Conservation (phyloP, 805 yeast species). For the Yueomyces sp. region DNA sequence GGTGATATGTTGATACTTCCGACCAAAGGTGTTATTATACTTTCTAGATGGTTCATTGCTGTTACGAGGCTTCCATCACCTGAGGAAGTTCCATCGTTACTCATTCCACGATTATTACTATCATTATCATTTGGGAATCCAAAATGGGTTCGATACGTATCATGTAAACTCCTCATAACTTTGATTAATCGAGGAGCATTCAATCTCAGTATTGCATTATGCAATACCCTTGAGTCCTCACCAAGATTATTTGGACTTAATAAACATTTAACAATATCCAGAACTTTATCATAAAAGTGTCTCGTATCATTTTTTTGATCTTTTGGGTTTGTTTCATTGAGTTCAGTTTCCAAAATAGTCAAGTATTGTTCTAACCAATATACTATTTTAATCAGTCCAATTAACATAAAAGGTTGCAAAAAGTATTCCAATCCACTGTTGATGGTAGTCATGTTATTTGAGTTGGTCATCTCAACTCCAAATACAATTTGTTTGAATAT, state of each 20-base stretch:
- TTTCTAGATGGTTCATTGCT: conserved; percentile 11
- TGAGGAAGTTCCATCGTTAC: conserved; percentile 19
- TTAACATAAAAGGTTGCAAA: conserved; percentile 61
- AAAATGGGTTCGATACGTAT: too few species aligned
- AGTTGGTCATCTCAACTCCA: conserved; percentile 38
- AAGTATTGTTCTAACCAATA: conserved; percentile 35
- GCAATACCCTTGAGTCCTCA: conserved; percentile 34
- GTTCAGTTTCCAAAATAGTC: conserved; percentile 15
- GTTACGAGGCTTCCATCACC: too few species aligned
- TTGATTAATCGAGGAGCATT: conserved; percentile 16
- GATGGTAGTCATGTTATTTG: conserved; percentile 45
- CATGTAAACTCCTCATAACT: conserved; percentile 7
- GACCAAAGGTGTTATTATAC: conserved; percentile 13
- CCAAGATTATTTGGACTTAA: conserved; percentile 30
- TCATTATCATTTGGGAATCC: conserved; percentile 12
- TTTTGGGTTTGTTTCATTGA: too few species aligned
- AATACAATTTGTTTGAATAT: conserved; percentile 60
- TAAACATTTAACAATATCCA: conserved; percentile 25
- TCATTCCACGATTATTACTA: conserved; percentile 19
- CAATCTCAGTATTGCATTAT: conserved; percentile 26
- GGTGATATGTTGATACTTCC: conserved; percentile 13
- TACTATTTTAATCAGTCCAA: conserved; percentile 40
- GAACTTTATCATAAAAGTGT: conserved; percentile 1
- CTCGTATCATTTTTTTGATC: too few species aligned
- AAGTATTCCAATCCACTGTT: conserved; percentile 79